Base-by-base conservation (phyloP, 2,329 filamentous ascomycete species). In the Aspergillus clavatus region DNA sequence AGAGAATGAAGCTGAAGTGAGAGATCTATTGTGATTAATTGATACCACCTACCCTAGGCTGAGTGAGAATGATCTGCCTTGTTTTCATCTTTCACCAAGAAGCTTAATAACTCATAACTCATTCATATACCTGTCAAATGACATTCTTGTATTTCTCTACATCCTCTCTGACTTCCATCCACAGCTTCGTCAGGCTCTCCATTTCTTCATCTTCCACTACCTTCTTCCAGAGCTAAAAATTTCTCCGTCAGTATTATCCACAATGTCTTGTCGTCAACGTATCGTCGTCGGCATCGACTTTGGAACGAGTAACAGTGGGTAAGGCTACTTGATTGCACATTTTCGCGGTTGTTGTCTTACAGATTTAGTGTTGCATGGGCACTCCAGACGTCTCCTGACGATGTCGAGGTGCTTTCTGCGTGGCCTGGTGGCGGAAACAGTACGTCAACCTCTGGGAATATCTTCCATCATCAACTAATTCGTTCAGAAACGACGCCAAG, bases 221-320 rank as follows among this genome's bases (percentile, higher is more conserved):
- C 8, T 6, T 23, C 18, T 18, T 29, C 18, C 8, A 42, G 22
- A 7, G 27, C 22, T 40, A 22, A 12, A 11, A 11, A 35, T 5
- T 4, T 5, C 16, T 37, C 7, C 4, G 23, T n/a, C 14, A 6
- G 4, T 10, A 18, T 18, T 3, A 11, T 4, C 6, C 2, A 40
- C 7, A 2, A 51, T 31, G 18, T 11, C 6, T 40, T 14, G 4
- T 10, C 3, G 11, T n/a, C 31, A 18, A 5, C 37, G 49, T 37
- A 27, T 63, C 6, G 42, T 60, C 14, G 49, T 65, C 7, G 58
- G 55, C 2, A 36, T 63, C 18, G 61, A 65, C 38, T 65, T 63
- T 42, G 61, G 59, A 2, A 65, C 59, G 10, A 65, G 61, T 3
- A 64, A 56, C 37, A 62, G 55, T 24, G 58, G 62, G 57, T 61